A percentile compares a stretch with the other conserved stretches of the same genome.
phyloP scores from a whole-genome alignment of 2,329 filamentous ascomycete genomes.

The Colletotrichum sojae region DNA sequence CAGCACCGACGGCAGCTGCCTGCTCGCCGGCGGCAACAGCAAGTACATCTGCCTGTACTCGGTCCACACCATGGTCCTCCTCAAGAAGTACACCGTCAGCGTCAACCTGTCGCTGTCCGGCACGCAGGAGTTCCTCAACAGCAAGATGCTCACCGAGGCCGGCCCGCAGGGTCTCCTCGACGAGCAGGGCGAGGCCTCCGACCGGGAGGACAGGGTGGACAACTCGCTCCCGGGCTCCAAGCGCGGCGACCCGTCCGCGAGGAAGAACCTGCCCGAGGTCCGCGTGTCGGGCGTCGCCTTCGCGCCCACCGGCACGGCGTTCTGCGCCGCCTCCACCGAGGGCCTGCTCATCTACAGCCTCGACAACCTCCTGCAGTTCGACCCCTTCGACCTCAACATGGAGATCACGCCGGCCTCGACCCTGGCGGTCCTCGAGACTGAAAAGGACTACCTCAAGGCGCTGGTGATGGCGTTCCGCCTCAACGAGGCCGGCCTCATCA shows the following conservation, averaged over 20 bases:
- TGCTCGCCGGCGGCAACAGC: constrained; percentile 94
- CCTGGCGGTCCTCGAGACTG: constrained; percentile 74
- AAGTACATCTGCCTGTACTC: constrained; percentile 99
- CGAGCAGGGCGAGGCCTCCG: constrained; percentile 88
- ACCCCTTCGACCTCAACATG: constrained; percentile 96
- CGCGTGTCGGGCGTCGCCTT: constrained; percentile 89
- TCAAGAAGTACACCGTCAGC: constrained; percentile 96
- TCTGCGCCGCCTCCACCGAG: constrained; percentile 96
- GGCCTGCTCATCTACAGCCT: constrained; percentile 94
- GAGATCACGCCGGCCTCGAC: constrained; percentile 92
- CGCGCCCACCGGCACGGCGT: constrained; percentile 88
- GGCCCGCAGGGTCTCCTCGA: constrained; percentile 89
- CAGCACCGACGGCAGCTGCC: constrained; percentile 90
- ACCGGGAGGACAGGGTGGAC: constrained; percentile 88
- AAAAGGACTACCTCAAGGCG: constrained; percentile 89
- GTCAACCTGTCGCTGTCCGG: constrained; percentile 96
- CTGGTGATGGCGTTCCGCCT: constrained; percentile 97
- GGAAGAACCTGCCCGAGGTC: constrained; percentile 84
- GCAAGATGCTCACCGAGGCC: constrained; percentile 89
- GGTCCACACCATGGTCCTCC: constrained; percentile 88
- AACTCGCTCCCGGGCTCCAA: constrained; percentile 86
- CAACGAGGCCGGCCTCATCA: constrained; percentile 86
- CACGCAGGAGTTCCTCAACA: constrained; percentile 97
- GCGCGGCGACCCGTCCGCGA: constrained; percentile 85
- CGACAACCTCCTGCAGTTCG: constrained; percentile 87